Conservation (phyloP, 805 yeast genomes). For the Suhomyces sp. region DNA sequence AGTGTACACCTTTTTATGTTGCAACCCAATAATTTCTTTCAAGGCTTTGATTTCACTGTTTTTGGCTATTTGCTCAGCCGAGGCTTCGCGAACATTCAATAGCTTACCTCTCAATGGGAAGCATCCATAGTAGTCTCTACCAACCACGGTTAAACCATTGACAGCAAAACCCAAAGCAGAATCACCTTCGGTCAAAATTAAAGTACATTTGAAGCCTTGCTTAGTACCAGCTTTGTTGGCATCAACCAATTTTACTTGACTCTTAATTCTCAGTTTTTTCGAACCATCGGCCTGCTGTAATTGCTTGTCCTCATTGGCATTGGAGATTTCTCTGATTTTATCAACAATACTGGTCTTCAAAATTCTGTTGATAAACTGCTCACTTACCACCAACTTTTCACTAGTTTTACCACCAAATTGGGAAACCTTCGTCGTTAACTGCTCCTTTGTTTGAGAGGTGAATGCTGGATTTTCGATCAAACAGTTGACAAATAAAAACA, state of each 20-base stretch:
- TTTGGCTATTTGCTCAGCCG: slow-evolving; percentile 90
- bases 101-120: slow-evolving; percentile 94
- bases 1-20: slow-evolving; percentile 79
- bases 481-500: slow-evolving; percentile 89
- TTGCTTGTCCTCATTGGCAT: slow-evolving; percentile 82
- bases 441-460: slow-evolving; percentile 96
- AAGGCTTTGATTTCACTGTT: slow-evolving; percentile 94
- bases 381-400: slow-evolving; percentile 63
- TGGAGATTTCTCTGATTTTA: slow-evolving; percentile 78
- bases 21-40: slow-evolving; percentile 92
- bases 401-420: slow-evolving; percentile 78
- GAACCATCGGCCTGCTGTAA: slow-evolving; percentile 86
- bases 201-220: slow-evolving; percentile 88
- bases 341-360: slow-evolving; percentile 67
- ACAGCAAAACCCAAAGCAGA: slow-evolving; percentile 92
- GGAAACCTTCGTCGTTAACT: slow-evolving; percentile 79
- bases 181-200: slow-evolving; percentile 94
- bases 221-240: slow-evolving; percentile 95
- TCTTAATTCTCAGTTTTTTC: slow-evolving; percentile 79
- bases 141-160: slow-evolving; percentile 91
- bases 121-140: slow-evolving; percentile 92
- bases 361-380: slow-evolving; percentile 68
- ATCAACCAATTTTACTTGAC: slow-evolving; percentile 86
- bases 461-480: slow-evolving; percentile 95
- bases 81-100: slow-evolving; percentile 93